Conservation (phyloP, 2,329 filamentous ascomycete species). For the Penicillium sp. region DNA sequence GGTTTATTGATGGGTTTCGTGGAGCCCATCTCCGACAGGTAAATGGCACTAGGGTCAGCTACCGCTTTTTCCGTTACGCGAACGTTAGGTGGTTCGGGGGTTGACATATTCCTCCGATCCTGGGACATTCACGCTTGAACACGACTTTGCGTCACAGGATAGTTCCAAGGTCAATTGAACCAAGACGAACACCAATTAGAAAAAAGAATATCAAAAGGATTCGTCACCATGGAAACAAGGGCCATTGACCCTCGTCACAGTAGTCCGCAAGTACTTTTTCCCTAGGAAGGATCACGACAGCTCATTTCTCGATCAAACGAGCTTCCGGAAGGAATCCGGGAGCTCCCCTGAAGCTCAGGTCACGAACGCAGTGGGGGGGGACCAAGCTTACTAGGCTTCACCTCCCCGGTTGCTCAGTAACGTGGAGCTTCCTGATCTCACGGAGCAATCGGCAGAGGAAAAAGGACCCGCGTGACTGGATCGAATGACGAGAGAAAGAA, state of each 20-base stretch:
- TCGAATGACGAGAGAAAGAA: constrained; percentile 7
- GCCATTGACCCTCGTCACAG: constrained; percentile 1
- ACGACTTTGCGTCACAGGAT: constrained; percentile 4
- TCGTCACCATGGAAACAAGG: neutral
- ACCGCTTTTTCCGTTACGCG: neutral
- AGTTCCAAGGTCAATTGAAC: neutral
- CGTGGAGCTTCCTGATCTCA: neutral
- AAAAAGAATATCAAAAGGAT: neutral
- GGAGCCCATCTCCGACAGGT: neutral
- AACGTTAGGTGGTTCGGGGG: neutral
- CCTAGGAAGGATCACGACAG: neutral
- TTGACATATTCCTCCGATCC: neutral
- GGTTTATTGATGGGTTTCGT: neutral
- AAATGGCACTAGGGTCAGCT: neutral
- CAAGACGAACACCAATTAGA: neutral
- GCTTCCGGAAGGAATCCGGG: neutral
- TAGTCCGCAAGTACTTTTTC: neutral
- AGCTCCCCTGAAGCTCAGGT: neutral
- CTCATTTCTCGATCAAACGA: neutral
- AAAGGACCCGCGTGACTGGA: constrained; percentile 13
- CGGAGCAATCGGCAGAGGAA: constrained; percentile 4
- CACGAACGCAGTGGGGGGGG: neutral
- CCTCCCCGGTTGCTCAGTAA: neutral
- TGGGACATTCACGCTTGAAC: neutral
- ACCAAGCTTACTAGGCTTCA: neutral